Evolutionary conservation across 495 filamentous ascomycete genomes (phyloP).

Genomic region (Bacidia rubella): DNA sequence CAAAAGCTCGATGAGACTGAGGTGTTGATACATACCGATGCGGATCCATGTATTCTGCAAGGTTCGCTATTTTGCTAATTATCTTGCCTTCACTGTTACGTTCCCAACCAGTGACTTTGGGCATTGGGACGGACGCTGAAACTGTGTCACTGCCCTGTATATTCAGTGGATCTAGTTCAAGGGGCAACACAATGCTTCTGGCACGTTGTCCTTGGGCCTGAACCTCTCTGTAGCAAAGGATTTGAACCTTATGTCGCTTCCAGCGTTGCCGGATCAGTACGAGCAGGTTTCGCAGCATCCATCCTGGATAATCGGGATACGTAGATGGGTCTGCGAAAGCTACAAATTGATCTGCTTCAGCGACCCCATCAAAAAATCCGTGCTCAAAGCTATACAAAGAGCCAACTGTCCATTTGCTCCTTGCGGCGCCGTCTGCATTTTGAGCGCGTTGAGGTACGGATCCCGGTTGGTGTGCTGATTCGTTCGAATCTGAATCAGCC

Average conservation of each 20-base stretch:
- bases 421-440: constrained; percentile 31
- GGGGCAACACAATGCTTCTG: constrained; percentile 60
- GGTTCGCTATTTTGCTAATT: constrained; percentile 57
- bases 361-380: constrained; percentile 67
- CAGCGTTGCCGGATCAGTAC: constrained; percentile 75
- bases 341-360: constrained; percentile 59
- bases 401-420: constrained; percentile 63
- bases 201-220: constrained; percentile 61
- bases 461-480: background rate
- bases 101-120: constrained; percentile 92
- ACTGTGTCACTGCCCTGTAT: background rate
- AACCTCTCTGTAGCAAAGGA: constrained; percentile 82
- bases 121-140: constrained; percentile 37
- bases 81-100: constrained; percentile 64
- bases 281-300: constrained; percentile 84
- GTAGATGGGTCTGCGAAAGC: constrained; percentile 88
- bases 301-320: constrained; percentile 71
- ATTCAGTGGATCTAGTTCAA: constrained; percentile 25
- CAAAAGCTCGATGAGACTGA: background rate
- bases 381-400: constrained; percentile 64
- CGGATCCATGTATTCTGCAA: constrained; percentile 88
- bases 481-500: background rate
- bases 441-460: constrained; percentile 18
- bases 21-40: constrained; percentile 30
- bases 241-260: constrained; percentile 59